Evolutionary conservation across 169 alveolate species (phyloP), one percentile per base, ranked within the genome.

Genomic region (Pseudocohnilembus persalinus): DNA sequence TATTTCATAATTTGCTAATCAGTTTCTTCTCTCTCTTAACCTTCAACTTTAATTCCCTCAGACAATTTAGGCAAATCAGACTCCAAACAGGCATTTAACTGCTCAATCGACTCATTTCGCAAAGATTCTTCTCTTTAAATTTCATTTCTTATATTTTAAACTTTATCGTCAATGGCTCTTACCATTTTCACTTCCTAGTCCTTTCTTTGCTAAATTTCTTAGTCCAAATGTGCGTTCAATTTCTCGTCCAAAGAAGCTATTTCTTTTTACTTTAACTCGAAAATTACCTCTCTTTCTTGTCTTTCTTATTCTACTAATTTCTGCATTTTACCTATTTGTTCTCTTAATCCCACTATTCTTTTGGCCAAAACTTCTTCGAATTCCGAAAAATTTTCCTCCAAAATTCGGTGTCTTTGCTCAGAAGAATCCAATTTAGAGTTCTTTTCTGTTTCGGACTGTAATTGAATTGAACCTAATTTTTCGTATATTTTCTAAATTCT

Each of bases 11-110:
- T 87, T 87, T 87, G 74, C 63, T 88, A 88, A 88, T 90, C 94
- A 77, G 88, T 88, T 90, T 90, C 94, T 84, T 90, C 94, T 90
- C 94, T 90, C 87, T 90, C 89, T 72, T 83, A 85, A 77, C 81
- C 77, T 84, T 90, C 94, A 49, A 84, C 82, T 30, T 88, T 90
- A 24, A 90, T 74, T 77, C 80, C 89, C 74, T 90, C 92, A 82
- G 86, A 85, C 33, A 90, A 77, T 83, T 89, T 87, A 30, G 94
- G 94, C 11, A 90, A 88, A 83, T 90, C 94, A 31, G 82, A 87
- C 82, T 90, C 94, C 75, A 90, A 82, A 81, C 87, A 86, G 81
- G 86, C 76, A 77, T 90, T 87, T 49, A 90, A 77, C 84, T 89
- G 86, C 82, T 90, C 94, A 49, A 90, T 84, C 30, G 89, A 83